Base-by-base conservation (phyloP, 78 protist species). In the Mastigamoeba balamuthi region DNA sequence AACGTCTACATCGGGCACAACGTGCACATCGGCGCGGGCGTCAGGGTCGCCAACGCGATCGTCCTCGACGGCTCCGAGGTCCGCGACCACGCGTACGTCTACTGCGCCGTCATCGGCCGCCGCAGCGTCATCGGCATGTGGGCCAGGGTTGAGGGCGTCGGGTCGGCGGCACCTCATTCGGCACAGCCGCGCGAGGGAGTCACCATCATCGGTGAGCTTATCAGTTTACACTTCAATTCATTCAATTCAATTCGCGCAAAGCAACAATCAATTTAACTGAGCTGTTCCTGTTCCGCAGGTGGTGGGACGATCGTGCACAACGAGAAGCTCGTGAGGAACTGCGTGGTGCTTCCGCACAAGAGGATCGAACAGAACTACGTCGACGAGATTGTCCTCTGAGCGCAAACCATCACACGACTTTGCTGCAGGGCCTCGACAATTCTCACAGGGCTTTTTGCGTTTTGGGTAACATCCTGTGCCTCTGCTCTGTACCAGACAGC, bases 321-420 rank as follows among this genome's bases (percentile, higher is more conserved):
- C 17, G 75, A 72, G 44, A 41, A 17, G 58, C 37, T 66, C 17
- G 69, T 72, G 27, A 43, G 75, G 30, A 64, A 72, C 75, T 72
- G 73, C 17, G 17, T 72, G 10, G 75, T 72, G 69, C 17, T 72
- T 17, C 75, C 75, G 10, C 58, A 72, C 72, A 72, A 72, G 69
- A 23, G n/a, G 17, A 10, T 72, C 10, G 17, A 38, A 23, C 76
- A 72, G 10, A 64, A 72, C 17, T 38, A 40, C 23, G 10, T 27
- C 17, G 17, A 72, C 44, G 37, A 41, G 27, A 72, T 72, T 64
- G 25, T 72, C 25, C 44, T 72, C 17, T 72, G 17, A 72, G n/a
- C n/a, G n/a, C n/a, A n/a, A n/a, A n/a, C n/a, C n/a, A n/a, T n/a
- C n/a, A n/a, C n/a, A n/a, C n/a, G n/a, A n/a, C n/a, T n/a, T n/a